A percentile compares a stretch with the other conserved stretches of the same genome.
These are phyloP conservation scores for Plasmodium vivax DNA, from an alignment of 169 alveolate genomes.

Conservation along the genomic window DNA sequence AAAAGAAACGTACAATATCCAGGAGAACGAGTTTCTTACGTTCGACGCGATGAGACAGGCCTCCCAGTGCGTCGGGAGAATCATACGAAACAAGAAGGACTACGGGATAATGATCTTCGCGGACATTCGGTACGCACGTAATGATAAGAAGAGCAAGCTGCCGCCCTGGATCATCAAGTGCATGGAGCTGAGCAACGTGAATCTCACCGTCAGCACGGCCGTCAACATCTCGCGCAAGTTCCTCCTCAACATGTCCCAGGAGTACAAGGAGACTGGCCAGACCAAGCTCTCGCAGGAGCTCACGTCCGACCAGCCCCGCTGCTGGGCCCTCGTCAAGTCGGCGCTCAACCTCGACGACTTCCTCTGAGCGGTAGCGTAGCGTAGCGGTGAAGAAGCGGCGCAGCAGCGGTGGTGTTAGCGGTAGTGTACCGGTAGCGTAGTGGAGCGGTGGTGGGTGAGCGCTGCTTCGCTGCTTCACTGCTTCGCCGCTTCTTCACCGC, in stretches of 20 bases:
- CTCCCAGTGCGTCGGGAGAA: constrained; percentile 98
- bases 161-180: constrained; percentile 93
- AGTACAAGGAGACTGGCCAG: constrained; percentile 80
- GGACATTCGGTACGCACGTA: constrained; percentile 87
- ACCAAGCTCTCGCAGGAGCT: constrained; percentile 80
- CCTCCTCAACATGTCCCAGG: constrained; percentile 84
- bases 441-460: too few species aligned
- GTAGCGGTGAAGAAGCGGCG: too few species aligned
- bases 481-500: too few species aligned
- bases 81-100: constrained; percentile 94
- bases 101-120: constrained; percentile 96
- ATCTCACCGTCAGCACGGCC: constrained; percentile 89
- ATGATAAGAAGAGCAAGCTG: constrained; percentile 89
- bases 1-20: constrained; percentile 88
- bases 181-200: constrained; percentile 83
- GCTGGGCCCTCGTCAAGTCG: constrained; percentile 80
- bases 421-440: too few species aligned
- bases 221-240: constrained; percentile 82
- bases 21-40: constrained; percentile 96
- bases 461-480: too few species aligned
- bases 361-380: background rate
- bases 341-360: constrained; percentile 61
- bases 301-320: constrained; percentile 75
- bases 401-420: too few species aligned
- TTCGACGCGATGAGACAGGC: constrained; percentile 99